Percentiles rank a stretch among this genome's conserved stretches.
phyloP scores from a whole-genome alignment of 2,329 filamentous ascomycete genomes.

The Fusarium bactridioides region DNA sequence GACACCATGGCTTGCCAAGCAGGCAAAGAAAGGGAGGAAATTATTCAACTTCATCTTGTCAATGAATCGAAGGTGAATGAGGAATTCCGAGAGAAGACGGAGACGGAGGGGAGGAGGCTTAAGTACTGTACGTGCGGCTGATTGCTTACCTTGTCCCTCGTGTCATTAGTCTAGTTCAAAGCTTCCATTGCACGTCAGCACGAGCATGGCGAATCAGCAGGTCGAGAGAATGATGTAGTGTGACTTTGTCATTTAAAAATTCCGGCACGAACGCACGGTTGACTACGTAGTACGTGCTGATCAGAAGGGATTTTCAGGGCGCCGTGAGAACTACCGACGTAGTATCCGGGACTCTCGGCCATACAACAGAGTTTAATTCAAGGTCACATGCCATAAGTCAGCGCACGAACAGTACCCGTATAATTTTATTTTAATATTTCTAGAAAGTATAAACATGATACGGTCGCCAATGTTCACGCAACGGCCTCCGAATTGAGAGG shows the following conservation, averaged over 20 bases:
- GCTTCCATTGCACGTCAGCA: not conserved
- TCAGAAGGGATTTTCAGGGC: not conserved
- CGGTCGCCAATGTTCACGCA: not conserved
- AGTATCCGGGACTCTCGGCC: constrained; percentile 2
- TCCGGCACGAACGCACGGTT: not conserved
- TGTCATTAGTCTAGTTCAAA: not conserved
- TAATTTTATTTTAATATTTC: not conserved
- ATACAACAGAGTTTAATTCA: constrained; percentile 14
- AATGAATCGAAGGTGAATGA: not conserved
- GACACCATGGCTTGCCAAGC: not conserved
- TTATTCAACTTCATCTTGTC: not conserved
- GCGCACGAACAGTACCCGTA: not conserved
- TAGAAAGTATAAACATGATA: not conserved
- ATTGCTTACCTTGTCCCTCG: not conserved
- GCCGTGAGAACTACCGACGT: not conserved
- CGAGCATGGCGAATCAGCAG: not conserved
- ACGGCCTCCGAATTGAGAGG: no score
- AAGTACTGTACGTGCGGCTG: not conserved
- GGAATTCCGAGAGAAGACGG: not conserved
- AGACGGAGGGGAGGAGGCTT: not conserved
- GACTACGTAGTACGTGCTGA: not conserved
- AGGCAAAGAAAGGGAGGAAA: not conserved
- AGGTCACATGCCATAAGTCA: not conserved
- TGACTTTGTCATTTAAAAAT: not conserved
- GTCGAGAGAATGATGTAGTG: accelerated